Conservation (phyloP, 805 yeast genomes). For the Cyberlindnera mrakii region DNA sequence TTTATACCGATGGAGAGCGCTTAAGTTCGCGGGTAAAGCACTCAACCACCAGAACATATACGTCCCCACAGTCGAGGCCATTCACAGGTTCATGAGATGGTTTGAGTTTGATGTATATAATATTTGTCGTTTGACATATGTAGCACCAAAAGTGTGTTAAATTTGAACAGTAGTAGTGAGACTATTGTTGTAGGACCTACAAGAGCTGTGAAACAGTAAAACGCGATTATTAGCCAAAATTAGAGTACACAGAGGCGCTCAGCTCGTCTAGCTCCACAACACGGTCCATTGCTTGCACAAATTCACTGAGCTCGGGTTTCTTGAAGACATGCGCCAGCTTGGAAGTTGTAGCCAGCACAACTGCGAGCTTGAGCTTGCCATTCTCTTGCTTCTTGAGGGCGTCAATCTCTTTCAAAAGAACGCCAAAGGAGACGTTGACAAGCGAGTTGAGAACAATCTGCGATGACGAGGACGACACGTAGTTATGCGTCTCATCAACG, state of each 20-base stretch:
- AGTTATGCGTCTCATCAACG: conserved; percentile 38
- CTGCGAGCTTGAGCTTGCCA: conserved; percentile 51
- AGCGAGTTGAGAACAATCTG: conserved; percentile 28
- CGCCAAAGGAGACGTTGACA: conserved; percentile 26
- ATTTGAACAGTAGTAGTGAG: too few relatives aligned
- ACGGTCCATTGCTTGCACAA: conserved; percentile 37
- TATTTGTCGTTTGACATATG: too few relatives aligned
- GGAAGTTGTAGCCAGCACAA: conserved; percentile 60
- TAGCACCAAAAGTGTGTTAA: too few relatives aligned
- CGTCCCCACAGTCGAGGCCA: too few relatives aligned
- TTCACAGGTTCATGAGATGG: too few relatives aligned
- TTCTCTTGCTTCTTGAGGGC: conserved; percentile 11
- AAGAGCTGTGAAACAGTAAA: background rate
- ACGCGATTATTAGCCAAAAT: conserved; percentile 35
- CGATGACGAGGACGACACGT: conserved; percentile 33
- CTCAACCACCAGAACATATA: too few relatives aligned
- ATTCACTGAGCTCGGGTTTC: conserved; percentile 33
- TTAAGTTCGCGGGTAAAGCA: too few relatives aligned
- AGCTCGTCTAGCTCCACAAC: conserved; percentile 72
- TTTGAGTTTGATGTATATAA: too few relatives aligned
- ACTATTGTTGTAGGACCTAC: background rate
- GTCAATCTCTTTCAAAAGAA: conserved; percentile 1
- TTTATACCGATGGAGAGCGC: too few relatives aligned
- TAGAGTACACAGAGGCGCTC: conserved; percentile 86
- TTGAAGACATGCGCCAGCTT: conserved; percentile 56